Percentiles rank a stretch among this genome's conserved stretches.
phyloP scores from a whole-genome alignment of 225 moss, liverwort and hornwort species.

The Neckera pumila region DNA sequence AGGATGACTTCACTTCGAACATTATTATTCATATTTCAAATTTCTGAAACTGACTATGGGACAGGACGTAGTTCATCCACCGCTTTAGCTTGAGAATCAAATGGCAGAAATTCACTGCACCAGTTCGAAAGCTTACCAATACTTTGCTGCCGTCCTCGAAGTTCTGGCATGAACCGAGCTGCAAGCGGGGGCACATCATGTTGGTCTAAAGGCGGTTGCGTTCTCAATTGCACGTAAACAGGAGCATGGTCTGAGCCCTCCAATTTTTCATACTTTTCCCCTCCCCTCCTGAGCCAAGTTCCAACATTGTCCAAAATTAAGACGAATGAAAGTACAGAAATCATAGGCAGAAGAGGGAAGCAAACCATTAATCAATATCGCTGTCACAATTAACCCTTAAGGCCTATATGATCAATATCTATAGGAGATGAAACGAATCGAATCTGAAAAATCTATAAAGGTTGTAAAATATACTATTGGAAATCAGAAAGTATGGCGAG shows the following conservation, averaged over 20 bases:
- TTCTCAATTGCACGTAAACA: slow-evolving; percentile 47
- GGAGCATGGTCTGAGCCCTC: slow-evolving; percentile 98
- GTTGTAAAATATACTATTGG: not conserved
- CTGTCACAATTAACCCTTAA: not conserved
- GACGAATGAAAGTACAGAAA: not conserved
- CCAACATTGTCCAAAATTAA: not conserved
- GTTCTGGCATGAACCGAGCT: slow-evolving; percentile 92
- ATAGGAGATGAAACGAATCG: not conserved
- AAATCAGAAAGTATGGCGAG: not conserved
- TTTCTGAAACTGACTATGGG: not conserved
- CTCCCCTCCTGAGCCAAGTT: slow-evolving; percentile 56
- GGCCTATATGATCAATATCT: not conserved
- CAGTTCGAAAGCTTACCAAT: slow-evolving; percentile 35
- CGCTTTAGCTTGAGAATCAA: not conserved
- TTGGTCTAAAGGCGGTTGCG: slow-evolving; percentile 39
- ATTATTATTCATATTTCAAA: not conserved
- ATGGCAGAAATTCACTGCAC: not conserved
- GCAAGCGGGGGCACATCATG: slow-evolving; percentile 91
- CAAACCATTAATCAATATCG: not conserved
- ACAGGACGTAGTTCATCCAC: not conserved
- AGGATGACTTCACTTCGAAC: not conserved
- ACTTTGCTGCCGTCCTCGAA: slow-evolving; percentile 92
- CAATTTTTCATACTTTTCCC: slow-evolving; percentile 70
- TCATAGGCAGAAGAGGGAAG: not conserved
- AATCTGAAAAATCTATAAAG: not conserved